Conservation (phyloP, 1,284 basidiomycete genomes). For the Leccinum subrobustum region DNA sequence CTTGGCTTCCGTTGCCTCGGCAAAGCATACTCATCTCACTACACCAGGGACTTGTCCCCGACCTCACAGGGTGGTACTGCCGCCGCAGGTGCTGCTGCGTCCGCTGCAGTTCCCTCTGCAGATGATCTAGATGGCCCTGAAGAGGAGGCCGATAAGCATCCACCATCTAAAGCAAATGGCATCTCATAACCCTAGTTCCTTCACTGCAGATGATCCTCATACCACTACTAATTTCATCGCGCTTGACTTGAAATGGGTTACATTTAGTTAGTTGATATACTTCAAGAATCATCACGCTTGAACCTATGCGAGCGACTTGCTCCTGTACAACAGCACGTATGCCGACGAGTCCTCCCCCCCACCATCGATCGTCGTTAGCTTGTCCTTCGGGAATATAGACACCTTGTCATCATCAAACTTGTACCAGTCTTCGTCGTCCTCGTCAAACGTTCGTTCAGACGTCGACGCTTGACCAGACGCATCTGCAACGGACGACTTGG, state of each 20-base stretch:
- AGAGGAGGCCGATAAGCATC: conserved; percentile 18
- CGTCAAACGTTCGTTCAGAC: conserved; percentile 30
- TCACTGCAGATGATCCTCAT: conserved; percentile 13
- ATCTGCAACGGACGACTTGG: conserved; percentile 10
- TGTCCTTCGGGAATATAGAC: conserved; percentile 76
- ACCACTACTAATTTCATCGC: conserved; percentile 12
- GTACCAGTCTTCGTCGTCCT: conserved; percentile 79
- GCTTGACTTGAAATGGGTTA: conserved; percentile 3
- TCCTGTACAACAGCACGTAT: conserved; percentile 84
- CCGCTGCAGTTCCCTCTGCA: conserved; percentile 78
- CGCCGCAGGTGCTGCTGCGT: conserved; percentile 66
- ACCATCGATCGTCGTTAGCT: conserved; percentile 80
- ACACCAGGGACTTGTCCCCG: conserved; percentile 65
- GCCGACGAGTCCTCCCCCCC: conserved; percentile 85
- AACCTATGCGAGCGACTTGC: conserved; percentile 29
- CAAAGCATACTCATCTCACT: not conserved
- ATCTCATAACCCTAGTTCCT: conserved; percentile 15
- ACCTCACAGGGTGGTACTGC: conserved; percentile 47
- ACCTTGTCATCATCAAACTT: conserved; percentile 96
- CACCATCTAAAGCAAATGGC: conserved; percentile 29
- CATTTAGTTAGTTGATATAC: conserved; percentile 22
- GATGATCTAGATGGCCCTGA: conserved; percentile 56
- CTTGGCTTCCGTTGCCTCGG: not conserved
- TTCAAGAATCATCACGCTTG: not conserved
- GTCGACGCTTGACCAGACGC: conserved; percentile 11